A percentile compares a stretch with the other conserved stretches of the same genome.
phyloP scores from a whole-genome alignment of 345 rosid species.

The Rhodamnia rubescens region DNA sequence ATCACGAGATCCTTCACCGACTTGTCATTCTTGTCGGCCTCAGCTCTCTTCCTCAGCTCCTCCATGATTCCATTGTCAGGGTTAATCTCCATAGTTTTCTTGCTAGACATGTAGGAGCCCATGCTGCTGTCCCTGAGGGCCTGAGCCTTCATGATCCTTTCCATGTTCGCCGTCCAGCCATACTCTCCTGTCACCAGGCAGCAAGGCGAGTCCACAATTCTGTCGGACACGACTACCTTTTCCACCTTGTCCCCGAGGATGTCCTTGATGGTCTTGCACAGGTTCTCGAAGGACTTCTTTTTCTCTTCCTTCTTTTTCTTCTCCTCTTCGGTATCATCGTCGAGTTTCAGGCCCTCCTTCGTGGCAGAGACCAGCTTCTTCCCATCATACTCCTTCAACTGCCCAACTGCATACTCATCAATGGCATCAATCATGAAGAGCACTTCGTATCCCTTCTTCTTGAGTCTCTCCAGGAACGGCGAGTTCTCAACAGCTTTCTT shows the following conservation, averaged over 20 bases:
- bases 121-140: conserved; percentile 83
- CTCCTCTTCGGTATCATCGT: conserved; percentile 78
- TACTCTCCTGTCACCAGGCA: conserved; percentile 85
- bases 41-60: conserved; percentile 74
- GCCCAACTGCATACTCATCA: conserved; percentile 81
- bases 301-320: conserved; percentile 70
- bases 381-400: conserved; percentile 70
- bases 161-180: conserved; percentile 93
- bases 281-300: conserved; percentile 51
- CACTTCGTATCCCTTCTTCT: conserved; percentile 80
- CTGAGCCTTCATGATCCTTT: conserved; percentile 88
- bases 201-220: conserved; percentile 84
- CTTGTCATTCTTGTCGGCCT: conserved; percentile 73
- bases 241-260: conserved; percentile 74
- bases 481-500: conserved; percentile 89
- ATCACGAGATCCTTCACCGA: conserved; percentile 77
- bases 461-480: conserved; percentile 73
- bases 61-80: conserved; percentile 90
- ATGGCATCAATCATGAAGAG: conserved; percentile 89
- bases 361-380: conserved; percentile 85
- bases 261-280: conserved; percentile 80
- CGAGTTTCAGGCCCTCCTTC: conserved; percentile 68
- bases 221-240: conserved; percentile 70
- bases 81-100: conserved; percentile 86
- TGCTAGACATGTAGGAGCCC: conserved; percentile 88